These are phyloP conservation scores for Rhodotorula sp. DNA, from an alignment of 1,284 basidiomycete genomes.

Conservation along the genomic window DNA sequence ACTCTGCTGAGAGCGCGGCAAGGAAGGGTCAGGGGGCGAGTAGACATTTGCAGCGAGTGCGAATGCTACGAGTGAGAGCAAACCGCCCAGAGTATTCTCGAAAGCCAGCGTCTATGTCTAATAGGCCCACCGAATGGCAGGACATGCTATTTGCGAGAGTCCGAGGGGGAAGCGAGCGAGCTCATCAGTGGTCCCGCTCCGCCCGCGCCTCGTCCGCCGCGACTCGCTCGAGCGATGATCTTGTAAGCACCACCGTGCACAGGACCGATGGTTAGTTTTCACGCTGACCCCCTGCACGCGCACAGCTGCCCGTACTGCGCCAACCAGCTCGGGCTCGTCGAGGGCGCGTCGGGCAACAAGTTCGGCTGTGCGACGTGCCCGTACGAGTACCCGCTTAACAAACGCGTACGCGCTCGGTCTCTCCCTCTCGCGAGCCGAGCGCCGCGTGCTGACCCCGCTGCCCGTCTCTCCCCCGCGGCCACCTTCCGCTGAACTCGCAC, in stretches of 20 bases:
- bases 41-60: too few species aligned
- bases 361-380: constrained; percentile 94
- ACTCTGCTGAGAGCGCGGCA: not conserved
- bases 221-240: not conserved
- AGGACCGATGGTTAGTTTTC: too few species aligned
- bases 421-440: not conserved
- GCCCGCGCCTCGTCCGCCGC: too few species aligned
- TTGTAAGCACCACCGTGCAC: not conserved
- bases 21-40: too few species aligned
- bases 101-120: too few species aligned
- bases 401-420: constrained; percentile 42
- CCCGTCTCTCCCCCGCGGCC: not conserved
- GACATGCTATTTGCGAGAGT: too few species aligned
- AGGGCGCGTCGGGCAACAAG: constrained; percentile 69
- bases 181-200: not conserved
- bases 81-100: too few species aligned
- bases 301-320: constrained; percentile 82
- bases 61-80: too few species aligned
- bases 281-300: not conserved
- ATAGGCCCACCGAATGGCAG: too few species aligned
- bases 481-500: not conserved
- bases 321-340: constrained; percentile 77
- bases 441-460: not conserved
- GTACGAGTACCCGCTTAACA: constrained; percentile 85
- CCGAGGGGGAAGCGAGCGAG: too few species aligned